Base-by-base conservation (phyloP, 2,329 filamentous ascomycete species). In the Fusarium xylarioides region DNA sequence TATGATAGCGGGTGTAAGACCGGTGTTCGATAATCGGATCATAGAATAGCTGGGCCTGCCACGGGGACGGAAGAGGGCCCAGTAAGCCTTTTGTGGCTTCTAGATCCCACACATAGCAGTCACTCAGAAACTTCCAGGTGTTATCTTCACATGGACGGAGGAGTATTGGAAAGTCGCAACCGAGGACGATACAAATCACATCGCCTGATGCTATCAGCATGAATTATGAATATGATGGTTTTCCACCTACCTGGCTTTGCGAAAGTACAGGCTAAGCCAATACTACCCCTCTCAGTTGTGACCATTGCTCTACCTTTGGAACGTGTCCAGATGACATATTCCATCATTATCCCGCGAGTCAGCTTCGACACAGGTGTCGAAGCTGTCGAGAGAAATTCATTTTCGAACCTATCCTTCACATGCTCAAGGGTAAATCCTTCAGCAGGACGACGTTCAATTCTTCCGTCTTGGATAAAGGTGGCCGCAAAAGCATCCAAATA, bases 181-280 rank as follows among this genome's bases (percentile, higher is more conserved):
- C 52, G 7, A 43, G 26, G 3, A 55, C 4, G 15, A 55, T 15
- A 11, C 52, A 43, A 30, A 55, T 55, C 5, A 43, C 19, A 19
- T 55, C 52, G 2, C 52, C 52, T 55, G 6, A 7, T 5, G 0
- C 3, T 18, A 11, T 55, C 3, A 55, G 37, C 5, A 43, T 32
- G 6, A 0, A 9, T 18, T 0, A 9, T 0, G 0, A 4, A 5
- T 21, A 47, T 11, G 12, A 23, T 43, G 4, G 7, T 7, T 5
- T 19, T 2, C 2, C 11, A 19, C 37, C 16, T 30, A 55, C 37
- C 52, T 15, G 52, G 26, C 12, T 43, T 19, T 32, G 37, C 52
- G 3, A 55, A 43, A 11, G 26, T 43, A 14, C 52, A 55, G 15
- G 26, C 26, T 18, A 32, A 23, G 0, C 52, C 37, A 15, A 55